Percentiles rank a stretch among this genome's conserved stretches.
These are phyloP conservation scores for Cryptococcus deneoformans DNA, from an alignment of 1,284 basidiomycete genomes.

Conservation along the genomic window DNA sequence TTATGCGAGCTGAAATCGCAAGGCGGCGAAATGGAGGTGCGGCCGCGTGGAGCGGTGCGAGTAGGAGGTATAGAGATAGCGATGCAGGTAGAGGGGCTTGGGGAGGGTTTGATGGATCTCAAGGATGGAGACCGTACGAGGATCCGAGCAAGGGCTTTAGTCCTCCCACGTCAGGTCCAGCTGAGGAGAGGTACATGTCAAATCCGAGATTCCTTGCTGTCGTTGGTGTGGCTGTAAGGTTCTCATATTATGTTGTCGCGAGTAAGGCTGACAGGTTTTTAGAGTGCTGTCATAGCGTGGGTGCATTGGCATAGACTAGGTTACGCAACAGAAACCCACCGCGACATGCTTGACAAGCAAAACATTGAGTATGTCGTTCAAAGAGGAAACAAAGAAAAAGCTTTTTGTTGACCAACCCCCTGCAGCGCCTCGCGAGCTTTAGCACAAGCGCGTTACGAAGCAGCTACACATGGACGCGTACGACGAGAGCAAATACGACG, in stretches of 20 bases:
- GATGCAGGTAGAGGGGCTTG: slow-evolving; percentile 32
- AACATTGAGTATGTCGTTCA: slow-evolving; percentile 37
- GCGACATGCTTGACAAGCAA: slow-evolving; percentile 30
- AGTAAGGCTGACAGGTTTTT: not conserved
- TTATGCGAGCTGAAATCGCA: slow-evolving; percentile 22
- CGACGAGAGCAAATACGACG: slow-evolving; percentile 44
- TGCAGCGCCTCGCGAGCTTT: slow-evolving; percentile 44
- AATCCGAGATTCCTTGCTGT: slow-evolving; percentile 22
- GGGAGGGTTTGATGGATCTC: slow-evolving; percentile 22
- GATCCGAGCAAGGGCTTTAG: slow-evolving; percentile 12
- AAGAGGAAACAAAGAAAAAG: not conserved
- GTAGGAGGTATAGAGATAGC: slow-evolving; percentile 20
- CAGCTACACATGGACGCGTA: slow-evolving; percentile 38
- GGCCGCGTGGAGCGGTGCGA: slow-evolving; percentile 23
- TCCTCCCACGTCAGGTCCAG: slow-evolving; percentile 9
- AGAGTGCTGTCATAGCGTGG: slow-evolving; percentile 25
- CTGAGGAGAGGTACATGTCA: slow-evolving; percentile 28
- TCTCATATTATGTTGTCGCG: not conserved
- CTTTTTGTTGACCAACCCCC: not conserved
- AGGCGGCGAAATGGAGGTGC: slow-evolving; percentile 29
- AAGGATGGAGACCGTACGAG: slow-evolving; percentile 22
- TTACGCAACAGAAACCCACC: slow-evolving; percentile 18
- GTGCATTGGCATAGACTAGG: slow-evolving; percentile 32
- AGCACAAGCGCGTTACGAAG: slow-evolving; percentile 43
- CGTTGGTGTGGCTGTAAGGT: slow-evolving; percentile 16